phyloP scores from a whole-genome alignment of 1,284 basidiomycete genomes.

The Sanghuangporus weigelae region DNA sequence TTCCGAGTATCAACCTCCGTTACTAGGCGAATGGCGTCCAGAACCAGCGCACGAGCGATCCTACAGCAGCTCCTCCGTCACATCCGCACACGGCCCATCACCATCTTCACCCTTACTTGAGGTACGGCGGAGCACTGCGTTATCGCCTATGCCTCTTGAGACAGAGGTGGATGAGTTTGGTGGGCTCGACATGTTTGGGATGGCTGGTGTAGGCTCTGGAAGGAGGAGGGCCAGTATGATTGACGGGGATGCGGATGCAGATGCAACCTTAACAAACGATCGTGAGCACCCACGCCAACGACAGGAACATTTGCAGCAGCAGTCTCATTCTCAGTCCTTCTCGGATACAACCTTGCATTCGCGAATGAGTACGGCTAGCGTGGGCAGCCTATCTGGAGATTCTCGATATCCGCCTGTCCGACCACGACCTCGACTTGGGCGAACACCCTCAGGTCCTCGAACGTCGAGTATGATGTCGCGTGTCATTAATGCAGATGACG shows the following conservation, averaged over 20 bases:
- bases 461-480: slow-evolving; percentile 14
- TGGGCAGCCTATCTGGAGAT: not conserved
- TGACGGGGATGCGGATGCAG: not conserved
- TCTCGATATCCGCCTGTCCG: not conserved
- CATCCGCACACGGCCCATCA: slow-evolving; percentile 3
- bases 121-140: slow-evolving; percentile 28
- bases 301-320: not conserved
- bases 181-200: slow-evolving; percentile 26
- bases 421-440: not conserved
- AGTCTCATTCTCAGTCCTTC: not conserved
- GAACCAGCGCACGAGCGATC: slow-evolving; percentile 11
- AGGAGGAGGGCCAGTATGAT: slow-evolving; percentile 27
- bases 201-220: slow-evolving; percentile 41
- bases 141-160: slow-evolving; percentile 27
- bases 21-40: slow-evolving; percentile 18
- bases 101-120: slow-evolving; percentile 29
- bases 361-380: not conserved
- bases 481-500: slow-evolving; percentile 9
- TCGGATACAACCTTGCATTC: not conserved
- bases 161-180: slow-evolving; percentile 18
- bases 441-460: slow-evolving; percentile 7
- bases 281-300: not conserved
- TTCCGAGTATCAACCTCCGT: slow-evolving; percentile 12
- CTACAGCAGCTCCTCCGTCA: slow-evolving; percentile 10
- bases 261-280: not conserved